A percentile compares a stretch with the other conserved stretches of the same genome.
Conservation (phyloP, 2,329 filamentous ascomycete species). For the Emergomyces orientalis region DNA sequence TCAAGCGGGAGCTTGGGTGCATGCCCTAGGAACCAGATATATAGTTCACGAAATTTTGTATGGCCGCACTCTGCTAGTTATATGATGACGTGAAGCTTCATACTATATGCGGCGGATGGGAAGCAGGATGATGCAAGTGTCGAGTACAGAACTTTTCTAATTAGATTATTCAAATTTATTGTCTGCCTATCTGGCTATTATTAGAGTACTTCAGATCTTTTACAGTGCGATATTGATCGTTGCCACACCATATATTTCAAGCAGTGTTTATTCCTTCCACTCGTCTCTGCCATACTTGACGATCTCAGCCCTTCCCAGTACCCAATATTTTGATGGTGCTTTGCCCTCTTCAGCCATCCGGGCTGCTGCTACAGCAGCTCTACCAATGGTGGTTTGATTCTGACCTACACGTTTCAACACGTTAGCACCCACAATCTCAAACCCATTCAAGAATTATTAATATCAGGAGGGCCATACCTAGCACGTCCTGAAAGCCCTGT, state of each 20-base stretch:
- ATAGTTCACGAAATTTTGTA: no score
- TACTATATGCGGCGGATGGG: no score
- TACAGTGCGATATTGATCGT: no score
- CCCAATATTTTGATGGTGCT: slow-evolving; percentile 25
- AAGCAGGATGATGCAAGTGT: no score
- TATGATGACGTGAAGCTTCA: no score
- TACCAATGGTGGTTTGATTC: slow-evolving; percentile 22
- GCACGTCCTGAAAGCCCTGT: slow-evolving; percentile 22
- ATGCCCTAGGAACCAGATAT: no score
- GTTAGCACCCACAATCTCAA: slow-evolving; percentile 6
- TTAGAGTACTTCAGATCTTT: no score
- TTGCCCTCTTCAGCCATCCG: slow-evolving; percentile 21
- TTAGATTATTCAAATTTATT: no score
- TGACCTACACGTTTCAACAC: slow-evolving; percentile 16
- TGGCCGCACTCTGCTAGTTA: no score
- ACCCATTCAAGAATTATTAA: not conserved
- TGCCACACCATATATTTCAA: not conserved
- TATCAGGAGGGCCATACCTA: slow-evolving; percentile 20
- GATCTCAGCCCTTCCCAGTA: slow-evolving; percentile 24
- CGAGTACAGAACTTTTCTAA: no score
- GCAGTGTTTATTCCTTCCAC: slow-evolving; percentile 18
- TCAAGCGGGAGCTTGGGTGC: no score
- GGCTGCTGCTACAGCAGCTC: slow-evolving; percentile 24
- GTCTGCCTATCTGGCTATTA: no score
- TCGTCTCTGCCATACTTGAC: slow-evolving; percentile 23